phyloP scores from a whole-genome alignment of 495 filamentous ascomycete species.

The Tricharina praecox region DNA sequence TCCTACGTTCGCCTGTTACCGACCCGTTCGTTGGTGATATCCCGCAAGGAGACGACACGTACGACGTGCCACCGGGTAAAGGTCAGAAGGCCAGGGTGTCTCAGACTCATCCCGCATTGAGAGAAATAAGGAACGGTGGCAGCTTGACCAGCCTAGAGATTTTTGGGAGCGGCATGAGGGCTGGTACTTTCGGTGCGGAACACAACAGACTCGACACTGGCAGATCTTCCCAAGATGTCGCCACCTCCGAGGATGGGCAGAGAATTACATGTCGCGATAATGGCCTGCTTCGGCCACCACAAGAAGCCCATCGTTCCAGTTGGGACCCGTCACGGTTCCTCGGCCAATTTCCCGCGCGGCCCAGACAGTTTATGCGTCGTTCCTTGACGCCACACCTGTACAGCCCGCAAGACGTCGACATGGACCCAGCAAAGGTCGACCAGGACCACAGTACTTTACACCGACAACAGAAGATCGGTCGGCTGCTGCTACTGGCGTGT shows the following conservation, averaged over 20 bases:
- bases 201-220: background rate
- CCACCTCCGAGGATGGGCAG: background rate
- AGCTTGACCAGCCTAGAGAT: constrained; percentile 21
- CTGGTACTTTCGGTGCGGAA: background rate
- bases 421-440: background rate
- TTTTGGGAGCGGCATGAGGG: constrained; percentile 12
- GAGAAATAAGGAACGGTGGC: constrained; percentile 12
- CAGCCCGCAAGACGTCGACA: constrained; percentile 1
- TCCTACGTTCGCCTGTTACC: constrained; percentile 6
- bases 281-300: background rate
- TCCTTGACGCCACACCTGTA: constrained; percentile 7
- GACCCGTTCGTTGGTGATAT: background rate
- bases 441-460: background rate
- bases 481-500: constrained; percentile 14
- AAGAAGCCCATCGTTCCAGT: background rate
- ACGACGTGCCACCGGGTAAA: constrained; percentile 2
- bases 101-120: constrained; percentile 19
- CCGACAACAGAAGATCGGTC: constrained; percentile 4
- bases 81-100: constrained; percentile 16
- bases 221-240: background rate
- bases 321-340: background rate
- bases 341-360: background rate
- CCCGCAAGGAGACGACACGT: constrained; percentile 5
- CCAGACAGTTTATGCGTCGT: constrained; percentile 3
- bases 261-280: background rate